phyloP scores from a whole-genome alignment of 495 filamentous ascomycete genomes.

The Podospora fimiseda region DNA sequence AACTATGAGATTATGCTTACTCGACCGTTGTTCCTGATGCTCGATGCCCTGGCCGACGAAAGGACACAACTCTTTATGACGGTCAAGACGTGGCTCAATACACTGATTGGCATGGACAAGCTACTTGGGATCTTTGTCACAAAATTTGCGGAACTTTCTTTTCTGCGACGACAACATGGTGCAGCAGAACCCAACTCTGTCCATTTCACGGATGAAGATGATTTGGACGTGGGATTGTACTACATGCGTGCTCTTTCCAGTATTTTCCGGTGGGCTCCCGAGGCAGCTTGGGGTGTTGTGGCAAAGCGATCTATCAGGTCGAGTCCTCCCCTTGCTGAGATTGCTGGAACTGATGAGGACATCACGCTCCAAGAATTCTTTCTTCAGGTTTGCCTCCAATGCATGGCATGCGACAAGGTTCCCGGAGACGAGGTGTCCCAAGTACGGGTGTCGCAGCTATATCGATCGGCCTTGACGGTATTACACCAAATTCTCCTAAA shows the following conservation, averaged over 20 bases:
- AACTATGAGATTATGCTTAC: conserved; percentile 67
- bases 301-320: conserved; percentile 40
- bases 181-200: background rate
- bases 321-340: conserved; percentile 34
- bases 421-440: conserved; percentile 28
- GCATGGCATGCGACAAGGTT: conserved; percentile 45
- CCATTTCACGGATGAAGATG: conserved; percentile 46
- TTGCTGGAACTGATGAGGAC: conserved; percentile 44
- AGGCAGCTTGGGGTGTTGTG: conserved; percentile 54
- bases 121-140: conserved; percentile 51
- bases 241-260: conserved; percentile 70
- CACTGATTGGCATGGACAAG: conserved; percentile 58
- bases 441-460: conserved; percentile 50
- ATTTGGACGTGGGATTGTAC: conserved; percentile 71
- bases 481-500: conserved; percentile 71
- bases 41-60: conserved; percentile 72
- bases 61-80: conserved; percentile 67
- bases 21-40: conserved; percentile 71
- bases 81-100: conserved; percentile 76
- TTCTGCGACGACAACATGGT: conserved; percentile 39
- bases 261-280: conserved; percentile 57
- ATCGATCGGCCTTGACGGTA: conserved; percentile 62
- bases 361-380: conserved; percentile 57
- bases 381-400: conserved; percentile 50
- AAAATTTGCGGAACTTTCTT: conserved; percentile 48